phyloP scores from a whole-genome alignment of 345 rosid genomes.

The Tarenaya hassleriana region DNA sequence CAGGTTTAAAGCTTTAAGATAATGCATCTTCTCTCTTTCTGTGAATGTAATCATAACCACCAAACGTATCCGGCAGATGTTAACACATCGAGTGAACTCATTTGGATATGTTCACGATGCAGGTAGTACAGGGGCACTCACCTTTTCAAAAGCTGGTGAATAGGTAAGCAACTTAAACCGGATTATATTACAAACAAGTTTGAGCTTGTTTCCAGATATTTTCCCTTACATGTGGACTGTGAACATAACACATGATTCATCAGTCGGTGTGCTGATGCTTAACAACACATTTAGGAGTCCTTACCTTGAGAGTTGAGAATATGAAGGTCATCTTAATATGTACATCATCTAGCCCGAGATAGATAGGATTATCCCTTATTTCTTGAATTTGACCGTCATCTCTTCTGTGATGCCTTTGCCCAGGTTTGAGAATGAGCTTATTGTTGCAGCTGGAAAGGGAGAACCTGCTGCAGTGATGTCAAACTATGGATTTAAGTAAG shows the following conservation, averaged over 20 bases:
- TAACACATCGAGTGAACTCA: not conserved
- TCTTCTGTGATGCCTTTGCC: conserved; percentile 2
- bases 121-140: conserved; percentile 88
- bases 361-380: conserved; percentile 1
- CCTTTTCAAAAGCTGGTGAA: conserved; percentile 59
- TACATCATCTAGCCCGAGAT: not conserved
- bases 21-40: not conserved
- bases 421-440: conserved; percentile 62
- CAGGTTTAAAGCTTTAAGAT: conserved; percentile 41
- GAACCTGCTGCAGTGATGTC: conserved; percentile 85
- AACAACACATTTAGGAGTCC: not conserved
- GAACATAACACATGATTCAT: not conserved
- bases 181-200: not conserved
- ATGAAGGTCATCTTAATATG: not conserved
- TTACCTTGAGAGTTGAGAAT: not conserved
- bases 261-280: conserved; percentile 1
- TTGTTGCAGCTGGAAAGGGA: conserved; percentile 89
- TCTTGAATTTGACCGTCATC: not conserved
- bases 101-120: conserved; percentile 20
- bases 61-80: not conserved
- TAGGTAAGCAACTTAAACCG: conserved; percentile 32
- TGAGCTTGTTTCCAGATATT: too few species aligned
- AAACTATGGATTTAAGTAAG: conserved; percentile 79
- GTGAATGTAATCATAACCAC: not conserved
- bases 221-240: not conserved